phyloP scores from a whole-genome alignment of 768 basidiomycete genomes.

The Trametes punicea region DNA sequence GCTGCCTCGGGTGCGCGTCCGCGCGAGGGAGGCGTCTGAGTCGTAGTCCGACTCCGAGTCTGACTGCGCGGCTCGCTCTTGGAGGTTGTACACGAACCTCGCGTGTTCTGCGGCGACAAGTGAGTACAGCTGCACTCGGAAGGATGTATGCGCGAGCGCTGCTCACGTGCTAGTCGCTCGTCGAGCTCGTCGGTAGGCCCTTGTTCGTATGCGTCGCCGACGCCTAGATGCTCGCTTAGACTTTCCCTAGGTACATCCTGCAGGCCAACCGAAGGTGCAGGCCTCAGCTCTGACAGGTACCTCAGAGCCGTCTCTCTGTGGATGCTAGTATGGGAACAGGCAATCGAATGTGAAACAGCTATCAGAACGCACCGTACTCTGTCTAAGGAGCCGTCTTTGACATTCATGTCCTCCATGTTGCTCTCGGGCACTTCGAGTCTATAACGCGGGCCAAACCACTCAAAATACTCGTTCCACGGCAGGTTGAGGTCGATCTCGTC shows the following conservation, averaged over 20 bases:
- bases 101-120: slow-evolving; percentile 51
- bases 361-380: slow-evolving; percentile 59
- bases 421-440: slow-evolving; percentile 86
- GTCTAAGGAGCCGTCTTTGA: slow-evolving; percentile 75
- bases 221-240: slow-evolving; percentile 59
- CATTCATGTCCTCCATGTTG: slow-evolving; percentile 94
- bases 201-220: slow-evolving; percentile 47
- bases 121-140: neutral
- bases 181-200: slow-evolving; percentile 57
- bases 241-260: slow-evolving; percentile 78
- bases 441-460: slow-evolving; percentile 97
- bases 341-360: too few species aligned
- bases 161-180: slow-evolving; percentile 65
- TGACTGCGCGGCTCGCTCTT: slow-evolving; percentile 26
- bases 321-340: neutral
- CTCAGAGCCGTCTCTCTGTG: slow-evolving; percentile 34
- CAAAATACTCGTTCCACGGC: slow-evolving; percentile 88
- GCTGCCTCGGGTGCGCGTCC: slow-evolving; percentile 1
- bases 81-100: slow-evolving; percentile 49
- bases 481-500: slow-evolving; percentile 72
- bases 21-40: slow-evolving; percentile 35
- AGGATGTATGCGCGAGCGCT: neutral
- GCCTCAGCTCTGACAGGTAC: slow-evolving; percentile 55
- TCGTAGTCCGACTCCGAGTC: slow-evolving; percentile 31
- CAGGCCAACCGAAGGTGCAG: slow-evolving; percentile 84